Conservation (phyloP, 2,329 filamentous ascomycete species). For the Incumbomyces delicatus region DNA sequence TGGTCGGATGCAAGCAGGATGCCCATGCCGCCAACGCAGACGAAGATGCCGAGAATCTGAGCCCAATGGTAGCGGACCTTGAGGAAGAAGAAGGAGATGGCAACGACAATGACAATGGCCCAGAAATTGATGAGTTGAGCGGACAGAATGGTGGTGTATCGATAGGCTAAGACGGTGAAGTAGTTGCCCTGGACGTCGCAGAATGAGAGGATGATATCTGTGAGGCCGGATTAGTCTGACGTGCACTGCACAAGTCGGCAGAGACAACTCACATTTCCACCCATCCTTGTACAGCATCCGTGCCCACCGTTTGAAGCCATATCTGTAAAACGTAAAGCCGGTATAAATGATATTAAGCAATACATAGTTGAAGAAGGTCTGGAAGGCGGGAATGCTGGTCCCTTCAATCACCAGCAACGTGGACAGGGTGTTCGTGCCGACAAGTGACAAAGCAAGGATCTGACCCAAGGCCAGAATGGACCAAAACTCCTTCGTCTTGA, state of each 20-base stretch:
- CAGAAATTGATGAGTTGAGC: constrained; percentile 97
- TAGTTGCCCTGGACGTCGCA: constrained; percentile 96
- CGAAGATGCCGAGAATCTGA: constrained; percentile 75
- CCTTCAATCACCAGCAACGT: constrained; percentile 57
- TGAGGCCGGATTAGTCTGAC: neutral
- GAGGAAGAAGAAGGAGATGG: constrained; percentile 72
- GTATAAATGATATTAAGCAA: constrained; percentile 76
- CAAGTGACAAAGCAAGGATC: constrained; percentile 79
- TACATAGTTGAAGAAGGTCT: constrained; percentile 91
- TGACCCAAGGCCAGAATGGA: constrained; percentile 71
- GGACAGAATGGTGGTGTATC: constrained; percentile 82
- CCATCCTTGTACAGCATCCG: constrained; percentile 58
- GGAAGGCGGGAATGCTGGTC: constrained; percentile 85
- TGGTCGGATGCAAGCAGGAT: constrained; percentile 80
- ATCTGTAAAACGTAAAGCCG: constrained; percentile 64
- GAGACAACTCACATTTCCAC: constrained; percentile 60
- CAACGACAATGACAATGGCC: constrained; percentile 87
- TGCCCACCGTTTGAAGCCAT: constrained; percentile 63
- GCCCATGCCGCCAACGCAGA: constrained; percentile 86
- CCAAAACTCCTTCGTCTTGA: constrained; percentile 81
- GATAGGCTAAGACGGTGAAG: constrained; percentile 90
- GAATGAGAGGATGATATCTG: constrained; percentile 76
- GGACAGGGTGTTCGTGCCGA: constrained; percentile 83
- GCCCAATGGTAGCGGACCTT: constrained; percentile 80
- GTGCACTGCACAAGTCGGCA: neutral